These are phyloP conservation scores for Persicaria tinctoria DNA, from an alignment of 148 eudicot species.

Conservation along the genomic window DNA sequence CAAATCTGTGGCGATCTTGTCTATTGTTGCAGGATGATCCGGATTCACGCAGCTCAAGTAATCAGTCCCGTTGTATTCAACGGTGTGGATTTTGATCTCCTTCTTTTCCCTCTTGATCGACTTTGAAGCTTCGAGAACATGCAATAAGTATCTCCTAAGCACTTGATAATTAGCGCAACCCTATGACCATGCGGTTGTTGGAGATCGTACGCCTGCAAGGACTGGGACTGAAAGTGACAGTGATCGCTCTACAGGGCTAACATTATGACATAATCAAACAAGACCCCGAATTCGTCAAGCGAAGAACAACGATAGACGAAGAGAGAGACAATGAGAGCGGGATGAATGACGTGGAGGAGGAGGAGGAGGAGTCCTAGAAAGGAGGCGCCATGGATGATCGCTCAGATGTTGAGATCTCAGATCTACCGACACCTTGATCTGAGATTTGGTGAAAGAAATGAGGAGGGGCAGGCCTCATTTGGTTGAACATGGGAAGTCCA, in stretches of 20 bases:
- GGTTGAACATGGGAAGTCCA: no score
- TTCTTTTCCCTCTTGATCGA: conserved; percentile 6
- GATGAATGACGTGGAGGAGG: neutral
- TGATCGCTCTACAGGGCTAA: conserved; percentile 7
- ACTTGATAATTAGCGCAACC: conserved; percentile 17
- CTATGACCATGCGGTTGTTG: conserved; percentile 9
- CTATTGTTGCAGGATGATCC: conserved; percentile 33
- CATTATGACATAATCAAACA: conserved; percentile 6
- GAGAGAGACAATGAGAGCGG: neutral
- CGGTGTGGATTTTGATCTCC: conserved; percentile 13
- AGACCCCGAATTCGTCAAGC: neutral
- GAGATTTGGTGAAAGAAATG: no score
- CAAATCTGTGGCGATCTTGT: conserved; percentile 21
- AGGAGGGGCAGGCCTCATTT: no score
- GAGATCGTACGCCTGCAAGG: neutral
- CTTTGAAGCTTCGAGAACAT: neutral
- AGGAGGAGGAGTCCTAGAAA: neutral
- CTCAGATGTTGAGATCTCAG: neutral
- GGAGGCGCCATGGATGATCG: neutral
- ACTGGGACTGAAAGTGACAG: conserved; percentile 7
- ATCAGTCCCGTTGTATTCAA: conserved; percentile 24
- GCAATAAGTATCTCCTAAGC: conserved; percentile 16
- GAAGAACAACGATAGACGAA: neutral
- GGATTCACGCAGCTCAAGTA: conserved; percentile 31
- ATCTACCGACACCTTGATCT: no score